These are phyloP conservation scores for Penicillium sp. DNA, from an alignment of 2,329 filamentous ascomycete species.

Conservation along the genomic window DNA sequence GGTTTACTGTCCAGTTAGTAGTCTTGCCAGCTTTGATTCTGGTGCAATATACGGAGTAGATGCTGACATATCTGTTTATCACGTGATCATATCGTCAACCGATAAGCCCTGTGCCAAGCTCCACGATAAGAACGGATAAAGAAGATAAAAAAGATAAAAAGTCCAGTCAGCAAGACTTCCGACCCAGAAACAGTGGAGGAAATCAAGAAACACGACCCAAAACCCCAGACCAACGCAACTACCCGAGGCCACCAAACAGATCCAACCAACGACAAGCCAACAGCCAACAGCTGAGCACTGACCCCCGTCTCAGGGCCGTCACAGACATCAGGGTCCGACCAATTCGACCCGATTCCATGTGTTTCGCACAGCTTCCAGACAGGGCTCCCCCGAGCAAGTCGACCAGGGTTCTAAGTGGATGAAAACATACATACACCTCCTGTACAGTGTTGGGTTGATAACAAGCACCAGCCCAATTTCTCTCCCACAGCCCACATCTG, in stretches of 20 bases:
- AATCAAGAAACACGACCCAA: background rate
- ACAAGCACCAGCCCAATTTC: background rate
- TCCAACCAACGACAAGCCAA: background rate
- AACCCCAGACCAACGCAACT: background rate
- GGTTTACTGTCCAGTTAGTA: background rate
- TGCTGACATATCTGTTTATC: background rate
- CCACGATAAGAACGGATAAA: too few species aligned
- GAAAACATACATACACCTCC: background rate
- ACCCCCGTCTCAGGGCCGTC: constrained; percentile 1
- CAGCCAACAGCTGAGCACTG: background rate
- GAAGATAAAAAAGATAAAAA: background rate
- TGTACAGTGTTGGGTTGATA: background rate
- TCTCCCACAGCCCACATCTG: background rate
- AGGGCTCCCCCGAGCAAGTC: background rate
- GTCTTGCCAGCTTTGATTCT: background rate
- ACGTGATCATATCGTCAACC: background rate
- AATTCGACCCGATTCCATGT: constrained; percentile 18
- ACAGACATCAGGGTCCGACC: constrained; percentile 1
- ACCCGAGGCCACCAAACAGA: background rate
- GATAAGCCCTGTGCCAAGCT: background rate
- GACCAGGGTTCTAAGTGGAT: constrained; percentile 10
- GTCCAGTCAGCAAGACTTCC: background rate
- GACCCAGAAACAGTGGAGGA: background rate
- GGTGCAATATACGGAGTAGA: too few species aligned
- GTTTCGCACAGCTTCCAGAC: constrained; percentile 10